Conservation (phyloP, 2,329 filamentous ascomycete genomes). For the Cladosporium sp. region DNA sequence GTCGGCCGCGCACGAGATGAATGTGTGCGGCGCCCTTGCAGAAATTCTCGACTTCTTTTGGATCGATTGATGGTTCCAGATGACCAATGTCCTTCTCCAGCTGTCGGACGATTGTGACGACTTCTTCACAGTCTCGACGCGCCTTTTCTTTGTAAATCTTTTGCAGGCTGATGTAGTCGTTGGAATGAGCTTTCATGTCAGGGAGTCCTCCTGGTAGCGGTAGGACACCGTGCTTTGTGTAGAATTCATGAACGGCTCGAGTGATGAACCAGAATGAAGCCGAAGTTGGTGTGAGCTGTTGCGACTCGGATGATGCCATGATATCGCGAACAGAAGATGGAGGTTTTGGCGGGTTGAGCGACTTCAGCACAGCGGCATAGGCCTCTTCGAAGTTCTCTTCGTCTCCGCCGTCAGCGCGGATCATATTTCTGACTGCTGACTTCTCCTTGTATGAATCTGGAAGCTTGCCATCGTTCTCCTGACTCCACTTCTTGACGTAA, state of each 20-base stretch:
- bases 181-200: conserved; percentile 96
- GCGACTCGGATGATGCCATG: conserved; percentile 65
- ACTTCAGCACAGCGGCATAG: conserved; percentile 79
- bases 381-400: conserved; percentile 99
- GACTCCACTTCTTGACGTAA: conserved; percentile 78
- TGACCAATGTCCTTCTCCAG: conserved; percentile 49
- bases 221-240: conserved; percentile 65
- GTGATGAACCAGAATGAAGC: conserved; percentile 87
- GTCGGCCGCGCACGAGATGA: conserved; percentile 70
- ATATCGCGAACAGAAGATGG: conserved; percentile 70
- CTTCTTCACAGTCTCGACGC: conserved; percentile 70
- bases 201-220: conserved; percentile 84
- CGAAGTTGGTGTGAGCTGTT: conserved; percentile 42
- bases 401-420: conserved; percentile 66
- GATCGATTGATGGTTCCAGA: conserved; percentile 47
- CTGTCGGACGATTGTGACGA: conserved; percentile 60
- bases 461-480: conserved; percentile 59
- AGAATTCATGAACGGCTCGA: conserved; percentile 72
- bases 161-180: conserved; percentile 84
- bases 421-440: conserved; percentile 68
- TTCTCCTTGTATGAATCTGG: conserved; percentile 83
- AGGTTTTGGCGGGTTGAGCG: conserved; percentile 65
- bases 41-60: conserved; percentile 79
- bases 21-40: conserved; percentile 95
- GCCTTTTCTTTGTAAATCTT: conserved; percentile 91